A percentile compares a stretch with the other conserved stretches of the same genome.
Conservation (phyloP, 305 asterid genomes). For the Solanum hybrid region DNA sequence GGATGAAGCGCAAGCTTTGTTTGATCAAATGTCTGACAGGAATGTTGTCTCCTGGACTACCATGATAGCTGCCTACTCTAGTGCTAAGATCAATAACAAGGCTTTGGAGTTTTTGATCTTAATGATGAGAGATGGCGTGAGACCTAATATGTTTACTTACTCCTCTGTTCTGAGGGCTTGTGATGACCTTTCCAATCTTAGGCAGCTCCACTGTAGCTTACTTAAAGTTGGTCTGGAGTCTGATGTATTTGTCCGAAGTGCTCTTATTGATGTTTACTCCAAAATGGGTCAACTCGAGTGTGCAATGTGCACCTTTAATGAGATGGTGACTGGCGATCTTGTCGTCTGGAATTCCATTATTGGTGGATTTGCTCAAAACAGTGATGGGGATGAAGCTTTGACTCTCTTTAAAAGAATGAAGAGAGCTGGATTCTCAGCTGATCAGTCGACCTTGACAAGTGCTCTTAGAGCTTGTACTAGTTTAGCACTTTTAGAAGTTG, state of each 20-base stretch:
- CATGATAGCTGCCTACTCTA: slow-evolving; percentile 52
- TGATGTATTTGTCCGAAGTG: slow-evolving; percentile 69
- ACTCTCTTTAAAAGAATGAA: slow-evolving; percentile 59
- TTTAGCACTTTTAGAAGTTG: slow-evolving; percentile 60
- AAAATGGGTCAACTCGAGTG: slow-evolving; percentile 39
- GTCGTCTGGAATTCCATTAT: slow-evolving; percentile 77
- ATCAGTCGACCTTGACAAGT: slow-evolving; percentile 60
- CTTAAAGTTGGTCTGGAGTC: slow-evolving; percentile 59
- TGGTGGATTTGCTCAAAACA: slow-evolving; percentile 74
- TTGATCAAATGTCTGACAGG: slow-evolving; percentile 49
- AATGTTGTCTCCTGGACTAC: slow-evolving; percentile 73
- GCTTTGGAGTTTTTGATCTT: slow-evolving; percentile 46
- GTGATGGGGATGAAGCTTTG: slow-evolving; percentile 53
- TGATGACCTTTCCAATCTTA: slow-evolving; percentile 24
- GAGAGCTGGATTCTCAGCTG: slow-evolving; percentile 41
- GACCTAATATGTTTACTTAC: slow-evolving; percentile 66
- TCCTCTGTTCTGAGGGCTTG: slow-evolving; percentile 75
- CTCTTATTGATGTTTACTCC: slow-evolving; percentile 52
- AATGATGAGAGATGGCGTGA: slow-evolving; percentile 63
- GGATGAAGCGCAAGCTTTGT: slow-evolving; percentile 41
- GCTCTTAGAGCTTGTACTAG: slow-evolving; percentile 67
- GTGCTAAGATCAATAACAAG: slow-evolving; percentile 22
- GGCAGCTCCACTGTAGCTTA: slow-evolving; percentile 46
- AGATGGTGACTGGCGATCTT: slow-evolving; percentile 52
- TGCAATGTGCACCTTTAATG: slow-evolving; percentile 39